Percentiles rank a stretch among this genome's conserved stretches.
Evolutionary conservation across 2,329 filamentous ascomycete species (phyloP).

Genomic region (Alternaria viburni): DNA sequence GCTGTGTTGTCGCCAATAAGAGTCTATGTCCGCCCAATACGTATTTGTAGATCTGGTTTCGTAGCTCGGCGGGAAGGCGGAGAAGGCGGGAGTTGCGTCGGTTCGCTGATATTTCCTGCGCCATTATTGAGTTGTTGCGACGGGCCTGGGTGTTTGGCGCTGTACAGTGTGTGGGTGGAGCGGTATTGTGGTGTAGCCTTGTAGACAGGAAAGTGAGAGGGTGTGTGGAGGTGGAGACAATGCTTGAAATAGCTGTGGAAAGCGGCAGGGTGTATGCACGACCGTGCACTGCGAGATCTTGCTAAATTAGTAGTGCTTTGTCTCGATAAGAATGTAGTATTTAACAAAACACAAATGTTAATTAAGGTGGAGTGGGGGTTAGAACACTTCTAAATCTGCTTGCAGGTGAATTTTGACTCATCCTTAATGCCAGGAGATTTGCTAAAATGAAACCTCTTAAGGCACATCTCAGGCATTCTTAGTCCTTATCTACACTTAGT

Average conservation of each 20-base stretch:
- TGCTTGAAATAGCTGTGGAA: not conserved
- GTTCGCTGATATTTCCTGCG: not conserved
- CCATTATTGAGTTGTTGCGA: not conserved
- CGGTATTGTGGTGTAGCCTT: not conserved
- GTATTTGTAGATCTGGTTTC: not conserved
- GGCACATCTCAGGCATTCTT: too few relatives aligned
- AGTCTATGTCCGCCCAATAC: not conserved
- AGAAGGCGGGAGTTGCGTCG: not conserved
- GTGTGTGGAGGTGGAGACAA: not conserved
- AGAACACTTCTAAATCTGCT: too few relatives aligned
- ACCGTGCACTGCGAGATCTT: too few relatives aligned
- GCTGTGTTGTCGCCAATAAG: not conserved
- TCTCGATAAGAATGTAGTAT: too few relatives aligned
- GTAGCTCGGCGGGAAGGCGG: not conserved
- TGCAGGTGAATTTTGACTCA: too few relatives aligned
- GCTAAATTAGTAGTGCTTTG: too few relatives aligned
- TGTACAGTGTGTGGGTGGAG: not conserved
- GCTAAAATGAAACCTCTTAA: too few relatives aligned
- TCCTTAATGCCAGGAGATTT: too few relatives aligned
- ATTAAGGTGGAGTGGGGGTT: too few relatives aligned
- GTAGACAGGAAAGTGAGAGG: not conserved
- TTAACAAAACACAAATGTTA: too few relatives aligned
- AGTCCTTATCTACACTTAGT: too few relatives aligned
- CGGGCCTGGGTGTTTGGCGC: not conserved
- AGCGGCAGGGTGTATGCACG: not conserved